Base-by-base conservation (phyloP, 139 green algal species). In the Chlorella vulgaris region DNA sequence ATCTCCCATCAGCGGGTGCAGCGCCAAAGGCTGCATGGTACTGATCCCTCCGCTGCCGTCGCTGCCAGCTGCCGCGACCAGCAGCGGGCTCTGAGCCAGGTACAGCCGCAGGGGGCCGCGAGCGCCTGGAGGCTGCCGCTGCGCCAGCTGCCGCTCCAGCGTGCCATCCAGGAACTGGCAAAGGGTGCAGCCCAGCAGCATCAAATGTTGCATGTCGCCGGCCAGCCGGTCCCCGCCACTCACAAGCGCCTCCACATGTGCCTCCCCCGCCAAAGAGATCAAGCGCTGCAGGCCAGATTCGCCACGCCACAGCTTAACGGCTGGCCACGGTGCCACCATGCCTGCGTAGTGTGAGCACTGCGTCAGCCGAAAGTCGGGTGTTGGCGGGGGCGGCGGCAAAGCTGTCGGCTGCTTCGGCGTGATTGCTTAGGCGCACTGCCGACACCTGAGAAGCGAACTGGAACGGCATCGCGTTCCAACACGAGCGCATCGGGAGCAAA, bases 131-230 rank as follows among this genome's bases (percentile, higher is more conserved):
- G 75, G 76, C 74, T 66, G 75, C 5, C 40, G 66, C 63, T 79
- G 35, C 42, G 76, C 69, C 31, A 65, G 24, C 39, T 82, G 50
- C 39, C 75, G 33, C 19, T 74, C 35, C 29, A 86, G 85, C 3
- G 36, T 60, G 15, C 74, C 33, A 28, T 36, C 60, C 39, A 83
- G 58, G 39, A 91, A 88, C 7, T 83, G 40, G 4, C 39, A 10
- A 24, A 83, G 86, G 24, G 29, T 81, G 76, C 81, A 81, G 8
- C 28, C 36, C n/a, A 87, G 82, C 22, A 84, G 73, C 38, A 78
- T 33, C 26, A 88, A 83, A 33, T 90, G 81, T n/a, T 87, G 71
- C 69, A 94, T 90, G 82, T 88, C 86, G 19, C 90, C 90, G 19
- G 78, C 81, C 58, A 88, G 28, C 18, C 58, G 58, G 0, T 31